A percentile compares a stretch with the other conserved stretches of the same genome.
Conservation (phyloP, 148 eudicot genomes). For the Linanthus parryae region DNA sequence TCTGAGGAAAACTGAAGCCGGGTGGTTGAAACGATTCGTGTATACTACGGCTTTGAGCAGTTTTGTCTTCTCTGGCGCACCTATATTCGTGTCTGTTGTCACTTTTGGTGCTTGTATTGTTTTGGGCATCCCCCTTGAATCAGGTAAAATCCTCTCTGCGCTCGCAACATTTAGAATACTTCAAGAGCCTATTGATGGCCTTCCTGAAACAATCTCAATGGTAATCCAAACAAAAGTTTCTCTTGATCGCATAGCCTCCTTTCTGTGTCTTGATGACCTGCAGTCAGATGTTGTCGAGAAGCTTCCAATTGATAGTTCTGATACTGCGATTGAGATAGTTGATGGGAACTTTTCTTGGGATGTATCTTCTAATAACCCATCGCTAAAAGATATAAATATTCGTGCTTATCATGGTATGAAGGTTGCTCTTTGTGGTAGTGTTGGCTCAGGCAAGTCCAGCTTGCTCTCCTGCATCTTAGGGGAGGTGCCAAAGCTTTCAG, state of each 20-base stretch:
- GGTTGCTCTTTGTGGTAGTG: conserved; percentile 58
- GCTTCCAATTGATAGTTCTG: conserved; percentile 26
- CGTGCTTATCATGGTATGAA: conserved; percentile 39
- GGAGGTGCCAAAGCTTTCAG: conserved; percentile 42
- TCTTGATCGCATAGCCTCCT: conserved; percentile 44
- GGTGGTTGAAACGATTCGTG: conserved; percentile 38
- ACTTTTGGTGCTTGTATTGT: conserved; percentile 39
- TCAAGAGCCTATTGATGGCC: conserved; percentile 30
- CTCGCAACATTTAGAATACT: conserved; percentile 39
- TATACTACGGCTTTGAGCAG: conserved; percentile 26
- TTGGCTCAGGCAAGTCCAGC: conserved; percentile 58
- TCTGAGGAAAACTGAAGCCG: conserved; percentile 25
- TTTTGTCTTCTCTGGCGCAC: conserved; percentile 45
- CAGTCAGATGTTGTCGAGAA: conserved; percentile 28
- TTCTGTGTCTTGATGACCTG: conserved; percentile 38
- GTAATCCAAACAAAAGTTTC: conserved; percentile 50
- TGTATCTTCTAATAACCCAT: conserved; percentile 20
- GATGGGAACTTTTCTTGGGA: conserved; percentile 57
- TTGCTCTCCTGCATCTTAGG: conserved; percentile 45
- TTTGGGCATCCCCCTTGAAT: conserved; percentile 44
- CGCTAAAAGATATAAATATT: conserved; percentile 37
- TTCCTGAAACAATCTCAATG: conserved; percentile 42
- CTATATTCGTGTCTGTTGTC: conserved; percentile 35
- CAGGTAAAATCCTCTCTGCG: conserved; percentile 42
- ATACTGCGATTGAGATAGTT: conserved; percentile 29